phyloP scores from a whole-genome alignment of 257 asterid genomes.

The Schizonepeta tenuifolia region DNA sequence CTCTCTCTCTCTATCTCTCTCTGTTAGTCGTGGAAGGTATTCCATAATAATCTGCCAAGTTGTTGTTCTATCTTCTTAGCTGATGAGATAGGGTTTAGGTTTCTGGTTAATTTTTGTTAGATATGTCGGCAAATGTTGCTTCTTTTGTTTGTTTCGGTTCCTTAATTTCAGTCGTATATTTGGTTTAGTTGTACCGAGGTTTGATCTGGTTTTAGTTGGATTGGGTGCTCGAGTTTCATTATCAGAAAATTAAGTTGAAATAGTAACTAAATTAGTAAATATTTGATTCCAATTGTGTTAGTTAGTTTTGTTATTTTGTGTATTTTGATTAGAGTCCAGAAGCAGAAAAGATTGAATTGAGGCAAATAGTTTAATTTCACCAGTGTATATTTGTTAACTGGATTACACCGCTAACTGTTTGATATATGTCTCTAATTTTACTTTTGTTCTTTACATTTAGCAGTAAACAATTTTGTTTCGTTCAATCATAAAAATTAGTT shows the following conservation, averaged over 20 bases:
- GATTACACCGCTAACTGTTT: no score
- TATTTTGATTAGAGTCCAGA: constrained; percentile 12
- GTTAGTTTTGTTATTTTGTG: not conserved
- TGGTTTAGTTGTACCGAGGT: constrained; percentile 15
- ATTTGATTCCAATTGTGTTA: constrained; percentile 1
- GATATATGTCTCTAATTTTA: no score
- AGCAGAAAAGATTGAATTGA: not conserved
- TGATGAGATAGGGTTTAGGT: not conserved
- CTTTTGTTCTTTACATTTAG: no score
- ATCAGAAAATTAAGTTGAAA: not conserved
- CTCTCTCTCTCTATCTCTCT: no score
- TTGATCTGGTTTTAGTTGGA: constrained; percentile 28
- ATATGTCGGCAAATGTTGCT: constrained; percentile 31
- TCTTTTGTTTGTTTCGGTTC: not conserved
- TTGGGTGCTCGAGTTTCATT: not conserved
- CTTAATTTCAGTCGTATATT: constrained; percentile 10
- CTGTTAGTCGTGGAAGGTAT: no score
- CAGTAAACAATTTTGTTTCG: no score
- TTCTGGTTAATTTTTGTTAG: constrained; percentile 24
- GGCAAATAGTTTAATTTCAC: no score
- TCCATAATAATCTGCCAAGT: no score
- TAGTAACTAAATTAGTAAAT: not conserved
- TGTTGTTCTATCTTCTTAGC: not conserved
- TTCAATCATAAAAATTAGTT: no score
- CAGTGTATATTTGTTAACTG: no score